phyloP scores from a whole-genome alignment of 164 flowering plant species.

The Magnolia kwangsiensis region DNA sequence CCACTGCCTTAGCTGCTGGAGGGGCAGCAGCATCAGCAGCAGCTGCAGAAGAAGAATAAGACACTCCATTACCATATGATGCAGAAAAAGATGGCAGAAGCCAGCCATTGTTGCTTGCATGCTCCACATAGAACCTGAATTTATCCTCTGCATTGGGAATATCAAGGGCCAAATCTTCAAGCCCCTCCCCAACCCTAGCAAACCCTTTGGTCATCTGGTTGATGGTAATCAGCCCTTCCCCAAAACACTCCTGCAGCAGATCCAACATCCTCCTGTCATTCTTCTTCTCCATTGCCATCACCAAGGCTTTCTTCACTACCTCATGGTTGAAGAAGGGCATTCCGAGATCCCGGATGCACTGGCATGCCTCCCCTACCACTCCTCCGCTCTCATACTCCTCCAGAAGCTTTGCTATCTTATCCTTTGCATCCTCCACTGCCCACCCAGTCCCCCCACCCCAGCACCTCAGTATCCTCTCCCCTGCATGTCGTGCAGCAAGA shows the following conservation, averaged over 20 bases:
- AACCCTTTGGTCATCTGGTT: slow-evolving; percentile 97
- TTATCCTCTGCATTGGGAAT: slow-evolving; percentile 89
- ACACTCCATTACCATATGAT: slow-evolving; percentile 17
- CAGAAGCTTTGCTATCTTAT: slow-evolving; percentile 80
- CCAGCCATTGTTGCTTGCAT: slow-evolving; percentile 75
- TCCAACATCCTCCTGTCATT: slow-evolving; percentile 78
- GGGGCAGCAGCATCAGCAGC: not conserved
- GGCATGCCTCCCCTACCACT: slow-evolving; percentile 84
- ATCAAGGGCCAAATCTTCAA: slow-evolving; percentile 93
- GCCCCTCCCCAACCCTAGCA: slow-evolving; percentile 63
- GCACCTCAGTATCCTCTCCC: slow-evolving; percentile 94
- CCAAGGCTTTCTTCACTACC: slow-evolving; percentile 92
- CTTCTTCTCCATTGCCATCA: slow-evolving; percentile 99
- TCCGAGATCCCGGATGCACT: slow-evolving; percentile 87
- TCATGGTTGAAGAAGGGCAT: slow-evolving; percentile 99
- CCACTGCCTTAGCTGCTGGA: not conserved
- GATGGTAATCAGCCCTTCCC: slow-evolving; percentile 83
- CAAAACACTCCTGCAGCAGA: slow-evolving; percentile 74
- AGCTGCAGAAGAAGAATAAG: not conserved
- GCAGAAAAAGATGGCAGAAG: slow-evolving; percentile 42
- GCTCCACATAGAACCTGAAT: slow-evolving; percentile 53
- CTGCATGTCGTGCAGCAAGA: slow-evolving; percentile 85
- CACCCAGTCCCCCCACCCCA: slow-evolving; percentile 99
- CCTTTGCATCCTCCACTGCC: slow-evolving; percentile 99
- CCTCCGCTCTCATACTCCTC: slow-evolving; percentile 96